Evolutionary conservation across 148 eudicot species (phyloP).

Genomic region (Linanthus parryae): DNA sequence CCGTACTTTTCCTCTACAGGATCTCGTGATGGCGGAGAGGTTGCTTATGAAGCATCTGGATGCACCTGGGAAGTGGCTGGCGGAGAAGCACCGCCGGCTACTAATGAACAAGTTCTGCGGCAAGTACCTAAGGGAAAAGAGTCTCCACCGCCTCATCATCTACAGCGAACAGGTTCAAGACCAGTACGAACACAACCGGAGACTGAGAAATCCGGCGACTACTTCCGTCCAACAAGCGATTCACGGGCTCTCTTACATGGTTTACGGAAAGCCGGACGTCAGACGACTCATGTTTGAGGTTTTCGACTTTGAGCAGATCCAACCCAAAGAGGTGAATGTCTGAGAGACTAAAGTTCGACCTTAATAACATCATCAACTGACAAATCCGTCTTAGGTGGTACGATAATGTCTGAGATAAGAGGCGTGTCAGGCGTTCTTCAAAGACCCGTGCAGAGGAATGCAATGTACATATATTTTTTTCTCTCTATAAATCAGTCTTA

Average conservation of each 20-base stretch:
- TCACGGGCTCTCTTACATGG: conserved; percentile 87
- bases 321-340: conserved; percentile 55
- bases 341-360: not conserved
- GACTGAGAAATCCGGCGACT: conserved; percentile 87
- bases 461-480: not conserved
- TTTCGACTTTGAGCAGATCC: conserved; percentile 92
- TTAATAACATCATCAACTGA: too few species aligned
- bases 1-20: conserved; percentile 56
- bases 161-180: conserved; percentile 89
- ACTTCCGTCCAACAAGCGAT: conserved; percentile 87
- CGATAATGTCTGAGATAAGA: too few species aligned
- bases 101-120: conserved; percentile 97
- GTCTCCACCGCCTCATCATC: conserved; percentile 74
- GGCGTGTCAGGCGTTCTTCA: too few species aligned
- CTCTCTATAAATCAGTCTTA: not conserved
- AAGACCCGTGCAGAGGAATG: not conserved
- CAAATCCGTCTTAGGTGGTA: too few species aligned
- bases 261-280: conserved; percentile 92
- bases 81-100: conserved; percentile 73
- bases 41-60: conserved; percentile 95
- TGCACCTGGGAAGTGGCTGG: conserved; percentile 86
- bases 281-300: conserved; percentile 96
- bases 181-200: conserved; percentile 77
- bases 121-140: conserved; percentile 70
- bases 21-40: conserved; percentile 96